Conservation (phyloP, 495 filamentous ascomycete species). For the Trichoderma gamsii region DNA sequence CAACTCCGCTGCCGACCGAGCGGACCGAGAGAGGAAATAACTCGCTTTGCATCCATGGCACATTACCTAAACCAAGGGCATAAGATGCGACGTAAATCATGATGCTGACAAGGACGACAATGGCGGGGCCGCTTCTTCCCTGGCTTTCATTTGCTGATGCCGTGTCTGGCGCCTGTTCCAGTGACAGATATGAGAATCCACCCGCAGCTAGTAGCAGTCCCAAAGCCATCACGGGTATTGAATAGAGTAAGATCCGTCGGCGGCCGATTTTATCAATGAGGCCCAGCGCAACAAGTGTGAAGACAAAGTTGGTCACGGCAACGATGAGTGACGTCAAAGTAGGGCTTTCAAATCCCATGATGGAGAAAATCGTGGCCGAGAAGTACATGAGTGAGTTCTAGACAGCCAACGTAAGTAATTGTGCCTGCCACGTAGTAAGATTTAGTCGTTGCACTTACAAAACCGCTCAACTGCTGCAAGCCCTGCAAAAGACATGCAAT, state of each 20-base stretch:
- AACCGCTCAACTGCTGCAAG: conserved; percentile 85
- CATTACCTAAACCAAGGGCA: conserved; percentile 81
- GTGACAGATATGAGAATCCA: conserved; percentile 55
- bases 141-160: conserved; percentile 9
- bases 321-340: conserved; percentile 77
- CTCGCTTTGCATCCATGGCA: conserved; percentile 92
- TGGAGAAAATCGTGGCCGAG: conserved; percentile 79
- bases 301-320: conserved; percentile 75
- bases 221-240: conserved; percentile 75
- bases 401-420: not conserved
- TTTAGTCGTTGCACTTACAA: conserved; percentile 47
- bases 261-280: conserved; percentile 78
- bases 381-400: conserved; percentile 94
- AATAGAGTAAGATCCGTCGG: conserved; percentile 72
- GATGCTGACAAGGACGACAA: conserved; percentile 61
- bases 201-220: conserved; percentile 62
- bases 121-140: conserved; percentile 30
- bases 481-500: conserved; percentile 84
- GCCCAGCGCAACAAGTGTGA: conserved; percentile 69
- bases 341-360: conserved; percentile 72
- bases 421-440: not conserved
- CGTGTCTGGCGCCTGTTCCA: conserved; percentile 11
- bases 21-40: conserved; percentile 81
- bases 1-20: conserved; percentile 70
- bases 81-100: conserved; percentile 81